Percentiles rank a stretch among this genome's conserved stretches.
Conservation (phyloP, 2,329 filamentous ascomycete genomes). For the Cylindrodendrum hubeiense region DNA sequence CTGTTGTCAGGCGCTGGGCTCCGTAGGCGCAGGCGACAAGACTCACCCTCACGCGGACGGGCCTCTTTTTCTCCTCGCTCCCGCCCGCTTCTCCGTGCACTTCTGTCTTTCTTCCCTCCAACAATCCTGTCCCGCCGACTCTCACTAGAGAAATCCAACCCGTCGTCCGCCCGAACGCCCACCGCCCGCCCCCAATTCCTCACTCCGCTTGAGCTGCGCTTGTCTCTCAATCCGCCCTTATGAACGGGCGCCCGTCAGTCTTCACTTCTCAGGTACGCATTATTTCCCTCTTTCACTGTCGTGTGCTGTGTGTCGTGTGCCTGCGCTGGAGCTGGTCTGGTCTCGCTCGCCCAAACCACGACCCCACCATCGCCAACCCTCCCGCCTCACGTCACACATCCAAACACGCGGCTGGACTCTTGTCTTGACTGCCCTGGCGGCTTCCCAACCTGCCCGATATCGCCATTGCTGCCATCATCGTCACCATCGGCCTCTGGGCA, state of each 20-base stretch:
- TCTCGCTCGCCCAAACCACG: slow-evolving; percentile 17
- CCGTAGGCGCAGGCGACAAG: not conserved
- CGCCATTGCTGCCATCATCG: slow-evolving; percentile 11
- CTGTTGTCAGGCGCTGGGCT: slow-evolving; percentile 34
- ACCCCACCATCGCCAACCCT: slow-evolving; percentile 36
- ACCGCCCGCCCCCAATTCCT: slow-evolving; percentile 23
- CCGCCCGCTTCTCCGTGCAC: not conserved
- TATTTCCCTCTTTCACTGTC: slow-evolving; percentile 17
- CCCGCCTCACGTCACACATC: slow-evolving; percentile 21
- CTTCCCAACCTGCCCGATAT: not conserved
- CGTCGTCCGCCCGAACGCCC: slow-evolving; percentile 13
- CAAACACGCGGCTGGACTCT: not conserved
- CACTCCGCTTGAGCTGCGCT: slow-evolving; percentile 47
- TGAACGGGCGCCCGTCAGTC: slow-evolving; percentile 86
- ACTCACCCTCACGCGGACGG: slow-evolving; percentile 6
- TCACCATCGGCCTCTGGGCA: not conserved
- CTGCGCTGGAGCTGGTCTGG: slow-evolving; percentile 16
- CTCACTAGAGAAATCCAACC: slow-evolving; percentile 21
- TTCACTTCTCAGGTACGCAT: slow-evolving; percentile 85
- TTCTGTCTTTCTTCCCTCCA: not conserved
- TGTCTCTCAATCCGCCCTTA: slow-evolving; percentile 73
- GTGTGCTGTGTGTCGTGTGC: not conserved
- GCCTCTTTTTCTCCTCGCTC: slow-evolving; percentile 29
- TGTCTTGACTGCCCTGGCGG: slow-evolving; percentile 15
- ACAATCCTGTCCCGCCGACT: not conserved